Evolutionary conservation across 371 early-diverging fungal genomes (phyloP), one percentile per base, ranked within the genome.

Genomic region (Fennellomyces sp.): DNA sequence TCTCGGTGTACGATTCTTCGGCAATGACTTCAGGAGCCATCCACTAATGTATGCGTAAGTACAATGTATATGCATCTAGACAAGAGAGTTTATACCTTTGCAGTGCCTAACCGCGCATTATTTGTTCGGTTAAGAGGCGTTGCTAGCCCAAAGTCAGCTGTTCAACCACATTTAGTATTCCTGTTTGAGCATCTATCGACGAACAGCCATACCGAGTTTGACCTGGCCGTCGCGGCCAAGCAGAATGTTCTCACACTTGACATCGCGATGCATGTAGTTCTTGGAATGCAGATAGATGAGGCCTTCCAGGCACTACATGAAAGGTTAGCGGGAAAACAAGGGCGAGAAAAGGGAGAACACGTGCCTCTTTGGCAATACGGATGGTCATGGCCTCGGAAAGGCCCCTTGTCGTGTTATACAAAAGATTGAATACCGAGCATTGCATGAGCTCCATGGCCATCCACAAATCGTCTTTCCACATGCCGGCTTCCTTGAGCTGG

Each of bases 11-110:
- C 5, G 68, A 52, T 23, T 59, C 58, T 57, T 75, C 76, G 17
- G 65, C 60, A n/a, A 80, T 69, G 0, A 80, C 78, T 65, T 80
- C 81, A 26, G 81, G 81, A 21, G 81, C 78, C 81, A 80, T 80
- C 81, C 81, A 80, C 71, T 76, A 63, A 12, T 12, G 5, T 26
- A 41, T 11, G 28, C 26, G 13, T 10, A 27, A 13, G 12, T n/a
- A 55, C 12, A 35, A 8, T 27, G n/a, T 30, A 33, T 15, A 26
- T 21, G 15, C n/a, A n/a, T 19, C 50, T 15, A 27, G 50, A 49
- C 15, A 36, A 33, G 38, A 12, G 30, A 29, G 25, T 29, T n/a
- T 11, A 58, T 72, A 76, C 77, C 69, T 76, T 76, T 56, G 77
- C 75, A 41, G 81, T 80, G 12, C 81, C 81, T 30, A 77, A 45